Evolutionary conservation across 2,329 filamentous ascomycete genomes (phyloP), one percentile per base, ranked within the genome.

Genomic region (Fusarium brachygibbosum): DNA sequence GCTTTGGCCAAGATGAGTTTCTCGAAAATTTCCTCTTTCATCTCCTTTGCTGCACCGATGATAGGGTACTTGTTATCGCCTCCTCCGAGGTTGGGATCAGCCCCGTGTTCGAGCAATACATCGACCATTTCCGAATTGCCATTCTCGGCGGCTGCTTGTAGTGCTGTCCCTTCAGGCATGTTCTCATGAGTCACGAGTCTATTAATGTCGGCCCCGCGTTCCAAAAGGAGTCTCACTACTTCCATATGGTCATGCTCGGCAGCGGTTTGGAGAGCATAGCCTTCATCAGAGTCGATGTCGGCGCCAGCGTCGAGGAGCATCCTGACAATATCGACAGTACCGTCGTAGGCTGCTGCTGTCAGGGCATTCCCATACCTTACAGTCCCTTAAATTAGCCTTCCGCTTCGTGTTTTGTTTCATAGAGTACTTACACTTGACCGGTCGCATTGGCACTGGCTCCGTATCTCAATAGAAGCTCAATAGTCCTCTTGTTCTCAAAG

Each of bases 341-440:
- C 79, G 34, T 82, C 80, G 51, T 77, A 81, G 0, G 80, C 77
- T 21, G 80, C 76, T 19, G 80, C 80, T 8, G 80, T 82, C 29
- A 71, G 14, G 1, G 69, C 66, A 12, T 71, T 70, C 2, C 69
- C 79, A 72, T 75, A 69, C 1, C 66, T 69, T 1, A 17, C 5
- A 19, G 11, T 35, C 6, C 1, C 14, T 3, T 17, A 16, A 1
- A 16, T 69, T 17, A 69, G 61, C 21, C 35, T 4, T 5, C 13
- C 8, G 1, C 13, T 4, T 10, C 2, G 4, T 4, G 16, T 3
- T 0, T 4, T 6, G 1, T 23, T 1, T n/a, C 7, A 2, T 5
- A 0, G 2, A 5, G 17, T 6, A 58, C 66, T 63, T 48, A 82
- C 79, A 79, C 75, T 58, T 76, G 61, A 2, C 81, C 80, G 6